These are phyloP conservation scores for Vitis vinifera DNA, from an alignment of 164 flowering plant species.

Conservation along the genomic window DNA sequence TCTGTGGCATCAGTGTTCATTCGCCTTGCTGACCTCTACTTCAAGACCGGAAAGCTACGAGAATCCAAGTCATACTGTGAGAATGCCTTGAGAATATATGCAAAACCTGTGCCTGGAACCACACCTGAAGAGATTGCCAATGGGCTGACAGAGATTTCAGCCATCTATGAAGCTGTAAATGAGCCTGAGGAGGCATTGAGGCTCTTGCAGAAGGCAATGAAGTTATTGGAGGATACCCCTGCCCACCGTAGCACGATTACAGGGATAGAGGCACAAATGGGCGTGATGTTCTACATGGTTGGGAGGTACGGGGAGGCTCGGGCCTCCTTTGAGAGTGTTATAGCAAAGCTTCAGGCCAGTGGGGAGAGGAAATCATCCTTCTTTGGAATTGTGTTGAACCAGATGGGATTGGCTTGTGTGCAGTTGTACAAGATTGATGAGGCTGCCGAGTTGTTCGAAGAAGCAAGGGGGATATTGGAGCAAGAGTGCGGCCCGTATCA, in stretches of 20 bases:
- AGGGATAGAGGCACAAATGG: slow-evolving; percentile 48
- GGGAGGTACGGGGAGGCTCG: slow-evolving; percentile 41
- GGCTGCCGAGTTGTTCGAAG: slow-evolving; percentile 40
- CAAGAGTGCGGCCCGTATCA: slow-evolving; percentile 37
- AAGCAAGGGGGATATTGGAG: slow-evolving; percentile 37
- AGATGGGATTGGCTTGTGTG: slow-evolving; percentile 47
- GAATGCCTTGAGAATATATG: slow-evolving; percentile 40
- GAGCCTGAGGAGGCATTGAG: slow-evolving; percentile 39
- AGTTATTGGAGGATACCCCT: slow-evolving; percentile 26
- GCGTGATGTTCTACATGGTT: slow-evolving; percentile 43
- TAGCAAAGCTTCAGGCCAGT: slow-evolving; percentile 29
- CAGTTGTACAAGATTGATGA: slow-evolving; percentile 36
- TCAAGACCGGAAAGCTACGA: slow-evolving; percentile 37
- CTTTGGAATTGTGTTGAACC: slow-evolving; percentile 42
- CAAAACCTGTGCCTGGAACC: slow-evolving; percentile 34
- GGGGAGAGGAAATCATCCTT: slow-evolving; percentile 41
- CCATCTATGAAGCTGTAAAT: slow-evolving; percentile 35
- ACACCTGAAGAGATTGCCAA: slow-evolving; percentile 36
- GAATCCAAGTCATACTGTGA: slow-evolving; percentile 48
- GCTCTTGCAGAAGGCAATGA: slow-evolving; percentile 34
- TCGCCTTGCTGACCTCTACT: slow-evolving; percentile 41
- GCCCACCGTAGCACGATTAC: slow-evolving; percentile 33
- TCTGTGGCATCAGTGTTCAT: slow-evolving; percentile 39
- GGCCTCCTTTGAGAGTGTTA: slow-evolving; percentile 28
- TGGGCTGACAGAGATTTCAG: slow-evolving; percentile 37